These are phyloP conservation scores for Tetracladium setigerum DNA, from an alignment of 495 filamentous ascomycete genomes.

Conservation along the genomic window DNA sequence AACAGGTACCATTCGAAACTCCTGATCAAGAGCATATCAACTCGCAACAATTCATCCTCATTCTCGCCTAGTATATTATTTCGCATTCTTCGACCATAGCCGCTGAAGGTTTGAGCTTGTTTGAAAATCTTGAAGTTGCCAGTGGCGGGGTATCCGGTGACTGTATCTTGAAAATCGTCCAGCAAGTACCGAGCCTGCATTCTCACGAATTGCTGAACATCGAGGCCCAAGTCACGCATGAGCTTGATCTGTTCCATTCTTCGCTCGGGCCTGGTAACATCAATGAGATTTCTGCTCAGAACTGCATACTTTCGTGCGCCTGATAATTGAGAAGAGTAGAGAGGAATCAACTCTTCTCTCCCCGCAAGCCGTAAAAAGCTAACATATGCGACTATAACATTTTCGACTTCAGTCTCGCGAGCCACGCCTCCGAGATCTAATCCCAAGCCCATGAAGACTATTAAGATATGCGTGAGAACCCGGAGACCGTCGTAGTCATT, in stretches of 20 bases:
- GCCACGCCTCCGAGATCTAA: slow-evolving; percentile 26
- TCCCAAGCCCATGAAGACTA: slow-evolving; percentile 37
- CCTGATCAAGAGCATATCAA: slow-evolving; percentile 67
- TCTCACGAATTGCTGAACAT: slow-evolving; percentile 38
- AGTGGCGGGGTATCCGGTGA: slow-evolving; percentile 22
- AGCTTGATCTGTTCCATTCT: slow-evolving; percentile 54
- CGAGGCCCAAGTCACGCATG: slow-evolving; percentile 45
- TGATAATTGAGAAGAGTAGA: slow-evolving; percentile 76
- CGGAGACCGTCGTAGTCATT: slow-evolving; percentile 51
- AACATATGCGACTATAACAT: slow-evolving; percentile 73
- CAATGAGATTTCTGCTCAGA: slow-evolving; percentile 49
- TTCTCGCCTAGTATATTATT: slow-evolving; percentile 60
- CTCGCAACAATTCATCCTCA: slow-evolving; percentile 47
- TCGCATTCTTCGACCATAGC: slow-evolving; percentile 35
- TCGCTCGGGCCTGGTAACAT: slow-evolving; percentile 35
- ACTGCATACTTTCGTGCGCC: slow-evolving; percentile 36
- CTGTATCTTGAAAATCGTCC: slow-evolving; percentile 29
- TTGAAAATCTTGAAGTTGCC: slow-evolving; percentile 44
- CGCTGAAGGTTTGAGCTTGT: slow-evolving; percentile 12
- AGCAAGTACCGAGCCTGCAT: slow-evolving; percentile 51
- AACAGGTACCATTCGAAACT: slow-evolving; percentile 79
- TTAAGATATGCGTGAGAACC: slow-evolving; percentile 52
- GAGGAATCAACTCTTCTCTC: slow-evolving; percentile 67
- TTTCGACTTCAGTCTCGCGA: slow-evolving; percentile 35
- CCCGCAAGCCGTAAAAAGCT: slow-evolving; percentile 62